phyloP scores from a whole-genome alignment of 2,329 filamentous ascomycete genomes.

The Periconia sp. region DNA sequence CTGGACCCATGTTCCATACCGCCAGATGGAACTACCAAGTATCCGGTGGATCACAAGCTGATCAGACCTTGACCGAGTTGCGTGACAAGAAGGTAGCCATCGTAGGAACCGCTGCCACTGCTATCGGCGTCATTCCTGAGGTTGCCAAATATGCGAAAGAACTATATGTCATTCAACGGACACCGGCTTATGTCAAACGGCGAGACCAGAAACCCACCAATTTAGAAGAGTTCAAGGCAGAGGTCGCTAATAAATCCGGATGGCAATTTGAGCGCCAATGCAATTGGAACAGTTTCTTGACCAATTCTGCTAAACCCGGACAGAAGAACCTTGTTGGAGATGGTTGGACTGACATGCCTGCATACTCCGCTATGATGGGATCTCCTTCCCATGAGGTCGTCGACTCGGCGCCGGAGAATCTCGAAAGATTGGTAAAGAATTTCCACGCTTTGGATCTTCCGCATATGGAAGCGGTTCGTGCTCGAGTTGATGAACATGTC shows the following conservation, averaged over 20 bases:
- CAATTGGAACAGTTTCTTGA: constrained; percentile 52
- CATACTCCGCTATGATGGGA: constrained; percentile 4
- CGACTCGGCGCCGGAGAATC: neutral
- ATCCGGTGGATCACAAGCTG: no score
- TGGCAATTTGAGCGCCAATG: constrained; percentile 56
- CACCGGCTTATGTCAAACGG: constrained; percentile 52
- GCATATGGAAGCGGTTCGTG: constrained; percentile 2
- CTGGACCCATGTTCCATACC: no score
- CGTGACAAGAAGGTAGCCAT: constrained; percentile 43
- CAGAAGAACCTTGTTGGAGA: constrained; percentile 55
- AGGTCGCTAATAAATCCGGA: constrained; percentile 42
- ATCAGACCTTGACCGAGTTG: constrained; percentile 41
- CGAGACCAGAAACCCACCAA: constrained; percentile 31
- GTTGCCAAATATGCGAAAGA: constrained; percentile 56
- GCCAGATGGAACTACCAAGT: no score
- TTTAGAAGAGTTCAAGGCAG: constrained; percentile 40
- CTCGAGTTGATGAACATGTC: constrained; percentile 47
- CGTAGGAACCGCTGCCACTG: constrained; percentile 42
- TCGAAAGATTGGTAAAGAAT: constrained; percentile 3
- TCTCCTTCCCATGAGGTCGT: neutral
- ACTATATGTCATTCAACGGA: constrained; percentile 64
- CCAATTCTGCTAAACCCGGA: constrained; percentile 32
- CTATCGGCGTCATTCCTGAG: constrained; percentile 43
- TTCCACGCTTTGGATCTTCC: constrained; percentile 38
- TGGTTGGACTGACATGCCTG: constrained; percentile 48